phyloP scores from a whole-genome alignment of 1,139 yeast genomes.

The Saccharomyces hybrid region DNA sequence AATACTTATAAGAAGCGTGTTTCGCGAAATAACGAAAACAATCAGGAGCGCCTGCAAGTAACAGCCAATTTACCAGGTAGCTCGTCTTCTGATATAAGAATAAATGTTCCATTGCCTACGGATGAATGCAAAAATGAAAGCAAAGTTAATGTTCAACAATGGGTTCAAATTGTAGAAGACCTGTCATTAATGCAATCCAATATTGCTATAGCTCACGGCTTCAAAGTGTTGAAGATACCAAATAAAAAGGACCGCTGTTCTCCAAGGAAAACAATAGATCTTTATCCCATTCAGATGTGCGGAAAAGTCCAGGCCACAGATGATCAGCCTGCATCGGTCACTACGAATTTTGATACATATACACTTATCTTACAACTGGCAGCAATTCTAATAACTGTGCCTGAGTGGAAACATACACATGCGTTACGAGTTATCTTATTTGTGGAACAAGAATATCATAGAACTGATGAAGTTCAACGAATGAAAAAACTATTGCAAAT shows the following conservation, averaged over 20 bases:
- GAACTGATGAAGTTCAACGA: slow-evolving; percentile 58
- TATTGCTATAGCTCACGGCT: slow-evolving; percentile 89
- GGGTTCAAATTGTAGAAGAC: slow-evolving; percentile 92
- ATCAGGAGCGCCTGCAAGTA: not conserved
- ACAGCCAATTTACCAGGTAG: slow-evolving; percentile 5
- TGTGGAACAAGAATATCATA: slow-evolving; percentile 68
- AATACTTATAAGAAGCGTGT: slow-evolving; percentile 3
- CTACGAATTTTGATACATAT: slow-evolving; percentile 91
- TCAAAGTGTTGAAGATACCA: slow-evolving; percentile 55
- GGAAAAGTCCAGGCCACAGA: slow-evolving; percentile 64
- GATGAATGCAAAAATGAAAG: slow-evolving; percentile 65
- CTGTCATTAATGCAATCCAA: slow-evolving; percentile 83
- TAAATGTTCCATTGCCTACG: slow-evolving; percentile 51
- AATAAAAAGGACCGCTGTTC: slow-evolving; percentile 22
- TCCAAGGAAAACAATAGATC: slow-evolving; percentile 57
- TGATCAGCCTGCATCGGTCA: slow-evolving; percentile 45
- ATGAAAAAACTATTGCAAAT: slow-evolving; percentile 58
- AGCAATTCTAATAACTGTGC: slow-evolving; percentile 84
- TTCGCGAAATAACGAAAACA: slow-evolving; percentile 7
- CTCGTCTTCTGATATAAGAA: slow-evolving; percentile 8
- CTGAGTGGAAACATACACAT: slow-evolving; percentile 79
- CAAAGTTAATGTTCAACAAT: slow-evolving; percentile 49
- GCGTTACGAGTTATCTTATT: slow-evolving; percentile 73
- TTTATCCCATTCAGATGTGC: slow-evolving; percentile 95
- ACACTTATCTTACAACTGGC: slow-evolving; percentile 88